These are phyloP conservation scores for Podospora comata DNA, from an alignment of 495 filamentous ascomycete genomes.

Conservation along the genomic window DNA sequence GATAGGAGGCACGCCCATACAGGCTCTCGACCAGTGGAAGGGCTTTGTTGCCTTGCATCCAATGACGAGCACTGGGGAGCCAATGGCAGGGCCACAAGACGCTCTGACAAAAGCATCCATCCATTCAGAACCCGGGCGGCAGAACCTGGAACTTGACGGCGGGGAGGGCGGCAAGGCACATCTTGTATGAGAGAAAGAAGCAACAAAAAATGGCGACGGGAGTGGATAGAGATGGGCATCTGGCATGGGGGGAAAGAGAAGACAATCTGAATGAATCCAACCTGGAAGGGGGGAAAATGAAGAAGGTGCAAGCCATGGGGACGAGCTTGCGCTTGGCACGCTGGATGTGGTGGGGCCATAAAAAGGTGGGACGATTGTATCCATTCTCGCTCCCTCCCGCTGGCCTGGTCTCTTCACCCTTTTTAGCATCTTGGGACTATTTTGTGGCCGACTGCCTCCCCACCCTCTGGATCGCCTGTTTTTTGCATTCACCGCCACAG, in stretches of 20 bases:
- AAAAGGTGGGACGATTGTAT: background rate
- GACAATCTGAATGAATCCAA: too few relatives aligned
- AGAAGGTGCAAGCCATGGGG: background rate
- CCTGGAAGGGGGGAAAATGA: background rate
- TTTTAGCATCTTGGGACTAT: conserved; percentile 11
- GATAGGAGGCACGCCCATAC: background rate
- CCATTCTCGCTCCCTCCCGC: background rate
- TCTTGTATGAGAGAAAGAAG: background rate
- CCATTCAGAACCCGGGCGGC: background rate
- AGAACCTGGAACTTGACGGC: background rate
- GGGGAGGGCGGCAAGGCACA: background rate
- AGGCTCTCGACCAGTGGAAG: background rate
- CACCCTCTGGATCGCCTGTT: too few relatives aligned
- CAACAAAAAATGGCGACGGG: background rate
- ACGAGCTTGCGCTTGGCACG: background rate
- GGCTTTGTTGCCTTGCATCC: background rate
- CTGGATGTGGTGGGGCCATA: background rate
- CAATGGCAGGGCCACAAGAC: background rate
- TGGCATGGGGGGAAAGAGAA: too few relatives aligned
- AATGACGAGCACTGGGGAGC: background rate
- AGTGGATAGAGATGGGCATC: background rate
- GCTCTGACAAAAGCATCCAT: background rate
- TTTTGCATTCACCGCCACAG: conserved; percentile 16
- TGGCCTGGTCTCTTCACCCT: conserved; percentile 5
- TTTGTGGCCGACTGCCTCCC: background rate